Evolutionary conservation across 1,139 yeast genomes (phyloP), one percentile per base, ranked within the genome.

Genomic region (Scheffersomyces illinoinensis): DNA sequence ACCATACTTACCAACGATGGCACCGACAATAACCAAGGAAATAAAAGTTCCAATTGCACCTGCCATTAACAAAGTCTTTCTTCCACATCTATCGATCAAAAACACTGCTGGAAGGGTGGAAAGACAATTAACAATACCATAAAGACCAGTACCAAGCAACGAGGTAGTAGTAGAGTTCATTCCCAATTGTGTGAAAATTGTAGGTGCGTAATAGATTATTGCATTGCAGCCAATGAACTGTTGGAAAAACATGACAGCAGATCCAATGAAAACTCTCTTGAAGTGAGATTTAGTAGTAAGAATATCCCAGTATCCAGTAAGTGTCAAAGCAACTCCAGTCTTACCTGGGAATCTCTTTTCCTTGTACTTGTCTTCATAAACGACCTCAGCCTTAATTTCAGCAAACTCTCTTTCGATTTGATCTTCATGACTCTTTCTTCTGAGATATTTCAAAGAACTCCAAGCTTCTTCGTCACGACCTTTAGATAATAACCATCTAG

Each of bases 341-440:
- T 50, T 54, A 39, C 50, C 58, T 33, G 21, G 43, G 43, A 33
- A 33, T 33, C 43, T 33, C 43, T 33, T 33, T 33, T 33, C 48
- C 52, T 47, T 54, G 52, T 65, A 67, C 48, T 60, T 62, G 48
- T 59, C 56, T 61, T 68, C 70, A 57, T 64, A 68, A 17, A 66
- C 54, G 21, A 64, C 66, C 57, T 69, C 70, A 8, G 68, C 68
- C 59, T 63, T 65, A 59, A 67, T 67, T 62, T 67, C 70, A 48
- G 61, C 53, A 52, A 66, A 61, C 55, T 68, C 71, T 52, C 60
- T 63, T 57, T 67, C 69, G 50, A 65, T 52, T 47, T 60, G 59
- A n/a, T 63, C 62, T 8, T 60, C 57, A 50, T 65, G 61, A 53
- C 62, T 58, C 43, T 33, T 33, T 14, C 43, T 33, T 33, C 43